Conservation (phyloP, 192 early-diverging fungal genomes). For the Rhizophagus prolifer region DNA sequence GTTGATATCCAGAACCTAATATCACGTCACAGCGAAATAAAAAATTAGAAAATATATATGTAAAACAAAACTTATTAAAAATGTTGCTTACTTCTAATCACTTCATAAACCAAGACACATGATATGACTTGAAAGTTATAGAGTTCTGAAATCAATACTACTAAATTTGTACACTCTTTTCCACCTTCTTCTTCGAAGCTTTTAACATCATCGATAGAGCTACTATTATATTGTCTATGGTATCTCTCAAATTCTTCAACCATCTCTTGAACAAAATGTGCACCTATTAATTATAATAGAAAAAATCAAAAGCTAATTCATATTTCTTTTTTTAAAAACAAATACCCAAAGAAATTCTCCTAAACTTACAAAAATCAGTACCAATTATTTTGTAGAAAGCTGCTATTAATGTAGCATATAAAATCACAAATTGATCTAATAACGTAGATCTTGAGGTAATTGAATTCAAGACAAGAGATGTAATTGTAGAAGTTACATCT, state of each 20-base stretch:
- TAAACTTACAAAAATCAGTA: constrained; percentile 73
- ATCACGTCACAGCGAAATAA: neutral
- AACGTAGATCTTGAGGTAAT: constrained; percentile 83
- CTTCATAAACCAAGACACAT: constrained; percentile 83
- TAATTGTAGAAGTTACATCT: constrained; percentile 85
- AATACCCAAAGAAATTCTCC: constrained; percentile 23
- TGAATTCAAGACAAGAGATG: constrained; percentile 70
- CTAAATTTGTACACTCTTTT: constrained; percentile 79
- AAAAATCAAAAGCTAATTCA: neutral
- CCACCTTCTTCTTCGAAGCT: constrained; percentile 40
- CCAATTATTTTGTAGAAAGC: constrained; percentile 80
- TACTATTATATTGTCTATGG: constrained; percentile 48
- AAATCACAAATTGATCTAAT: constrained; percentile 86
- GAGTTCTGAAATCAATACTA: constrained; percentile 76
- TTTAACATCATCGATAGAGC: constrained; percentile 40
- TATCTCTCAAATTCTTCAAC: constrained; percentile 69
- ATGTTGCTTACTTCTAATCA: constrained; percentile 62
- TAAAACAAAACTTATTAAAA: neutral
- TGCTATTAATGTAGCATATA: constrained; percentile 86
- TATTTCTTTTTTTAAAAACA: constrained; percentile 19
- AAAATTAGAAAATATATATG: neutral
- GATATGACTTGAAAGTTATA: constrained; percentile 90
- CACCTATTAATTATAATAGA: constrained; percentile 38
- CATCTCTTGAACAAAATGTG: constrained; percentile 73
- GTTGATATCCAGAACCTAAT: constrained; percentile 72